Conservation (phyloP, 2,329 filamentous ascomycete genomes). For the Fusarium continuum region DNA sequence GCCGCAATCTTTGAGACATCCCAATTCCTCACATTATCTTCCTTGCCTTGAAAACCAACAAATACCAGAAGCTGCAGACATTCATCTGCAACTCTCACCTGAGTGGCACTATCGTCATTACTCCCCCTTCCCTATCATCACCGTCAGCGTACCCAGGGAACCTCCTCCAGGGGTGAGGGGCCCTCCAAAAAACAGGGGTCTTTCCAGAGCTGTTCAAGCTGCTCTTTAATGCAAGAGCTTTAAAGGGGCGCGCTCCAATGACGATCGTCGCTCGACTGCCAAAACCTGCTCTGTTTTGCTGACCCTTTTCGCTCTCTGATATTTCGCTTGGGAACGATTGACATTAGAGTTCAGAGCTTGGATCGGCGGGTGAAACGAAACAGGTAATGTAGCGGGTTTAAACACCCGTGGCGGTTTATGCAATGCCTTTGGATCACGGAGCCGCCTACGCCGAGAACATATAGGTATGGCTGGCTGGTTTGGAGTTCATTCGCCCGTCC, state of each 20-base stretch:
- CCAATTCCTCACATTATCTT: too few species aligned
- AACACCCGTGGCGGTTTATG: slow-evolving; percentile 17
- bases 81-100: slow-evolving; percentile 4
- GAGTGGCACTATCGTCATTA: slow-evolving; percentile 5
- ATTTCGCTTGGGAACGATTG: slow-evolving; percentile 9
- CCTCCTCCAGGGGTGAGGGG: neutral
- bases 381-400: slow-evolving; percentile 13
- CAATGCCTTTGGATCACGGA: neutral
- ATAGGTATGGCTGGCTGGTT: neutral
- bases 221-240: neutral
- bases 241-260: slow-evolving; percentile 11
- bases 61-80: neutral
- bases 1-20: neutral
- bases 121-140: neutral
- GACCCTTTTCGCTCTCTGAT: neutral
- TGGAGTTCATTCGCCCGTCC: slow-evolving; percentile 19
- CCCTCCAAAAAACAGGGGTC: slow-evolving; percentile 15
- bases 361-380: slow-evolving; percentile 30
- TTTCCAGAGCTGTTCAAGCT: neutral
- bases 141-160: slow-evolving; percentile 1
- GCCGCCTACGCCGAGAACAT: too few species aligned
- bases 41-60: too few species aligned
- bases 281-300: neutral
- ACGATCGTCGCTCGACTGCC: slow-evolving; percentile 15
- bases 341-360: neutral